Base-by-base conservation (phyloP, 768 basidiomycete genomes). In the Rhizopogon salebrosus region DNA sequence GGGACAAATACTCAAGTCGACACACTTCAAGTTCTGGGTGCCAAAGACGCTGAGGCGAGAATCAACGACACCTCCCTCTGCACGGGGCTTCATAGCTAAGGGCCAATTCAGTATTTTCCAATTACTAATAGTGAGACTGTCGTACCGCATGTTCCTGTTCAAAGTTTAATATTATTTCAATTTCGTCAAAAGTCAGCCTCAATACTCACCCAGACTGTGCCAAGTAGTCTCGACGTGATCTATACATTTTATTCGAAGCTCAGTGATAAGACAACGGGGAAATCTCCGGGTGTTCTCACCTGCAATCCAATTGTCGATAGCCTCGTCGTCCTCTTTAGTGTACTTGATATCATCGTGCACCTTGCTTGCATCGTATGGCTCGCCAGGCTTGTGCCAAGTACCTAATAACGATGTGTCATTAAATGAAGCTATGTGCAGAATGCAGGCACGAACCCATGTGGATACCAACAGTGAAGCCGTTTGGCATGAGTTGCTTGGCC, bases 191-290 rank as follows among this genome's bases (percentile, higher is more conserved):
- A 18, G 54, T 16, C 26, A 49, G 49, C 65, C 64, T 61, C 65
- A 4, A 29, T 24, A 29, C 42, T 45, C 18, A 64, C 81, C 83
- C 48, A 86, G 73, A 64, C 80, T 83, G 74, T 87, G 85, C 85
- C 85, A 87, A 52, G 84, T 87, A 9, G 85, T 86, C 74, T 86
- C 85, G 60, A 87, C 85, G 64, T 86, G 83, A 65, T 84, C 72
- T 49, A 38, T 20, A 20, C 42, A 20, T n/a, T 42, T 27, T 42
- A 27, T 29, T 7, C 26, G 35, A 18, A 41, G 6, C 37, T 57
- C 34, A 56, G 53, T 22, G 13, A 34, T 31, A 16, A n/a, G 14
- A 23, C 26, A 23, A 16, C 23, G n/a, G 5, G 36, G 8, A 13
- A 24, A 3, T 35, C 13, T 23, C 40, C 6, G 35, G 50, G 11